These are phyloP conservation scores for Phialemonium atrogriseum DNA, from an alignment of 2,329 filamentous ascomycete genomes.

Conservation along the genomic window DNA sequence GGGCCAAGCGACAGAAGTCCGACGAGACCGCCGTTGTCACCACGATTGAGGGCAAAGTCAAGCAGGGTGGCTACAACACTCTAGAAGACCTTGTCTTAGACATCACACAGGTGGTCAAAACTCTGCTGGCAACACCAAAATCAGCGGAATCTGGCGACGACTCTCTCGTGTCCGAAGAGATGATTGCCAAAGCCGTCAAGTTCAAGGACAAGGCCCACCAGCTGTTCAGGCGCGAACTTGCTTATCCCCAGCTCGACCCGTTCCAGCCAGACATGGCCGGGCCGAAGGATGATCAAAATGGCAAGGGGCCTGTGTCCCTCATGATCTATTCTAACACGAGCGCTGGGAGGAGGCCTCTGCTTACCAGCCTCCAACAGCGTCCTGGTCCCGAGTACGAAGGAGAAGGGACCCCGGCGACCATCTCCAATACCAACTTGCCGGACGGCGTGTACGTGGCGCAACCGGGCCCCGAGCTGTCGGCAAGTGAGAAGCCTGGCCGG, in stretches of 20 bases:
- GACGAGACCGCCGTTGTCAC: slow-evolving; percentile 29
- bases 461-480: slow-evolving; percentile 40
- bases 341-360: slow-evolving; percentile 55
- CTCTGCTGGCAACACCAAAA: slow-evolving; percentile 38
- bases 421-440: slow-evolving; percentile 61
- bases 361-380: slow-evolving; percentile 73
- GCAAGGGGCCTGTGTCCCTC: slow-evolving; percentile 28
- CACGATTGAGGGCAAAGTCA: slow-evolving; percentile 47
- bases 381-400: slow-evolving; percentile 20
- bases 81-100: slow-evolving; percentile 59
- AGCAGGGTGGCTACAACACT: slow-evolving; percentile 43
- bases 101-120: slow-evolving; percentile 24
- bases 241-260: slow-evolving; percentile 35
- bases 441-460: slow-evolving; percentile 65
- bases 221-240: slow-evolving; percentile 53
- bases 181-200: slow-evolving; percentile 36
- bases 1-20: slow-evolving; percentile 53
- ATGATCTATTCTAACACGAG: slow-evolving; percentile 1
- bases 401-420: slow-evolving; percentile 25
- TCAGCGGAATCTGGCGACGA: slow-evolving; percentile 20
- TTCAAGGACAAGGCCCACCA: slow-evolving; percentile 57
- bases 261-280: slow-evolving; percentile 25
- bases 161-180: slow-evolving; percentile 20
- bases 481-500: slow-evolving; percentile 38
- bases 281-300: slow-evolving; percentile 29